phyloP scores from a whole-genome alignment of 1,139 yeast genomes.

The Sugiyamaella neomexicana region DNA sequence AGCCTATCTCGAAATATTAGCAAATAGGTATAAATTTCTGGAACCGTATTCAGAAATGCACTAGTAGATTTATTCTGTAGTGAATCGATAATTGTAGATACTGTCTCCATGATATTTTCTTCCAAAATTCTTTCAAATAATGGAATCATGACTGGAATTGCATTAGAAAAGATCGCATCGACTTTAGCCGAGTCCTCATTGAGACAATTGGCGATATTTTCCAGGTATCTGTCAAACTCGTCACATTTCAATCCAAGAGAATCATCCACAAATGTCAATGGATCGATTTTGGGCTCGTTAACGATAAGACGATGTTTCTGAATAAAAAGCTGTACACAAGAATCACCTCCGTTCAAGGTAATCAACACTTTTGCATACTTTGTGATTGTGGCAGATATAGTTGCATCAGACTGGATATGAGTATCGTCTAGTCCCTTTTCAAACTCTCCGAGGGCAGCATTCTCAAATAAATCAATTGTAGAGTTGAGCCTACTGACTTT shows the following conservation, averaged over 20 bases:
- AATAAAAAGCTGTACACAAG: constrained; percentile 49
- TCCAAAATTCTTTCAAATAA: constrained; percentile 42
- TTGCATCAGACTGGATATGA: constrained; percentile 37
- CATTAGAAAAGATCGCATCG: constrained; percentile 40
- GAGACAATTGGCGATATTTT: constrained; percentile 41
- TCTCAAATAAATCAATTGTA: constrained; percentile 70
- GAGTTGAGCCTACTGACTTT: constrained; percentile 53
- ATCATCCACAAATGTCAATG: constrained; percentile 29
- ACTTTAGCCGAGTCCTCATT: constrained; percentile 41
- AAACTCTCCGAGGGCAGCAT: constrained; percentile 68
- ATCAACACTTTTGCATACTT: constrained; percentile 41
- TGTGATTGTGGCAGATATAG: constrained; percentile 35
- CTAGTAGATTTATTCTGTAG: constrained; percentile 9
- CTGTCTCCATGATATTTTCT: constrained; percentile 39
- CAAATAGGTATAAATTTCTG: constrained; percentile 29
- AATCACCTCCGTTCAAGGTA: constrained; percentile 44
- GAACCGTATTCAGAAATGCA: constrained; percentile 17
- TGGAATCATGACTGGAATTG: constrained; percentile 35
- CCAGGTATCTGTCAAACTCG: constrained; percentile 36
- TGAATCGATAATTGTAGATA: constrained; percentile 33
- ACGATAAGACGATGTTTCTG: constrained; percentile 48
- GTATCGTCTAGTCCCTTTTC: constrained; percentile 56
- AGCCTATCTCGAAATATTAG: constrained; percentile 32
- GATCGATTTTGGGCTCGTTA: constrained; percentile 14
- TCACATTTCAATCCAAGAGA: constrained; percentile 36